These are phyloP conservation scores for Naganishia antarctica DNA, from an alignment of 768 basidiomycete species.

Conservation along the genomic window DNA sequence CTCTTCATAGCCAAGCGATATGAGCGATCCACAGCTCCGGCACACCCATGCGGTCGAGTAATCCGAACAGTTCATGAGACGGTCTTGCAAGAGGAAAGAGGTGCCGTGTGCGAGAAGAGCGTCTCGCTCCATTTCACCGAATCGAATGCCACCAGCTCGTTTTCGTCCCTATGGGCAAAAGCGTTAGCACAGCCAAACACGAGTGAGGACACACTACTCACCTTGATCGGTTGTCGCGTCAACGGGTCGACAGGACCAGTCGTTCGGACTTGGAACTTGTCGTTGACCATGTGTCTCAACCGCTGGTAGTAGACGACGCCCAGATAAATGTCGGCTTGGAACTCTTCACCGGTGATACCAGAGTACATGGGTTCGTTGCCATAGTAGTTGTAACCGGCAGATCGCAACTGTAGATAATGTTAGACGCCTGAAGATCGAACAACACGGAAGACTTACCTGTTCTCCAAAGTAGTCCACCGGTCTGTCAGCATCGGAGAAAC, in stretches of 20 bases:
- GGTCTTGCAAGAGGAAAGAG: constrained; percentile 94
- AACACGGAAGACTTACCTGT: constrained; percentile 22
- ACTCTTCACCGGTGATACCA: constrained; percentile 97
- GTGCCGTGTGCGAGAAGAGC: constrained; percentile 98
- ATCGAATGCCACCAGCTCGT: constrained; percentile 96
- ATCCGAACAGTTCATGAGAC: constrained; percentile 99
- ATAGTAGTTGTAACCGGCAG: constrained; percentile 96
- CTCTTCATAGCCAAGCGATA: constrained; percentile 94
- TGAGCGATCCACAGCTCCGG: constrained; percentile 87
- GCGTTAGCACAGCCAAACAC: constrained; percentile 2
- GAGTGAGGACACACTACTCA: constrained; percentile 48
- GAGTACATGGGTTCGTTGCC: constrained; percentile 99
- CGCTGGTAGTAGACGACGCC: constrained; percentile 99
- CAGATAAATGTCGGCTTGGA: constrained; percentile 96
- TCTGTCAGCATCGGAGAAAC: constrained; percentile 94
- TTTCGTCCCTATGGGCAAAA: constrained; percentile 77
- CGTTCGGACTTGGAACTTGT: constrained; percentile 99
- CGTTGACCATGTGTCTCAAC: constrained; percentile 96
- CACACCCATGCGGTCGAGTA: constrained; percentile 99
- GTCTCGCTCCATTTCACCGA: constrained; percentile 99
- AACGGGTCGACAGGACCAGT: constrained; percentile 94
- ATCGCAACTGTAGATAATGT: constrained; percentile 61
- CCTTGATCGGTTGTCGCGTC: constrained; percentile 96
- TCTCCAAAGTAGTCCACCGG: constrained; percentile 96
- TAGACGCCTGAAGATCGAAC: not conserved